Conservation (phyloP, 257 asterid species). For the Gynochthodes officinalis region DNA sequence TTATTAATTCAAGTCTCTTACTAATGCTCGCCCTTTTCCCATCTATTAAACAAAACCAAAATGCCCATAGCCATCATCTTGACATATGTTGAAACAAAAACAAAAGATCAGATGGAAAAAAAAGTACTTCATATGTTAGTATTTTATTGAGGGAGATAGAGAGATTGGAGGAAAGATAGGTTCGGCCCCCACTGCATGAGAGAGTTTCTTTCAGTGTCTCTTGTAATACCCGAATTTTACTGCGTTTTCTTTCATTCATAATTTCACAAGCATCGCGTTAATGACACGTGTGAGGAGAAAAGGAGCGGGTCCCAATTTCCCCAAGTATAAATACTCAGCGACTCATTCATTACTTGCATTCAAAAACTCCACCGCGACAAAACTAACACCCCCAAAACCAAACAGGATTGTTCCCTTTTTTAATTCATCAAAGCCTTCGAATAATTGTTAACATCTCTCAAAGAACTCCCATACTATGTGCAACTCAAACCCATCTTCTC, state of each 20-base stretch:
- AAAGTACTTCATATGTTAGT: background rate
- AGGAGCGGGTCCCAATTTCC: constrained; percentile 23
- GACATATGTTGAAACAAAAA: constrained; percentile 14
- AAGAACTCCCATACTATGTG: constrained; percentile 40
- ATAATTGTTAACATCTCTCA: constrained; percentile 4
- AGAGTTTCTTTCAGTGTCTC: too few species aligned
- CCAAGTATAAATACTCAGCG: constrained; percentile 43
- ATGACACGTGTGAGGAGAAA: constrained; percentile 44
- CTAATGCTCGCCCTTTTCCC: background rate
- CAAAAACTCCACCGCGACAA: constrained; percentile 33
- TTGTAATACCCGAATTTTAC: background rate
- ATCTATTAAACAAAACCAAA: background rate
- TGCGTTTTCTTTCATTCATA: background rate
- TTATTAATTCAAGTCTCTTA: background rate
- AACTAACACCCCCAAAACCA: constrained; percentile 29
- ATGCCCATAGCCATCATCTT: background rate
- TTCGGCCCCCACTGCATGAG: constrained; percentile 12
- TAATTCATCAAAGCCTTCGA: constrained; percentile 14
- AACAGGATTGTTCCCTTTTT: constrained; percentile 19
- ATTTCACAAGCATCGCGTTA: too few species aligned
- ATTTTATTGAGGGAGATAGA: background rate
- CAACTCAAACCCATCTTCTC: constrained; percentile 67
- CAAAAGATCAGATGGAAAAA: background rate
- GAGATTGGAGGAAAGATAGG: constrained; percentile 17
- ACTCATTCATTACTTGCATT: constrained; percentile 35